A percentile compares a stretch with the other conserved stretches of the same genome.
phyloP scores from a whole-genome alignment of 768 basidiomycete genomes.

The Serendipita sp. region DNA sequence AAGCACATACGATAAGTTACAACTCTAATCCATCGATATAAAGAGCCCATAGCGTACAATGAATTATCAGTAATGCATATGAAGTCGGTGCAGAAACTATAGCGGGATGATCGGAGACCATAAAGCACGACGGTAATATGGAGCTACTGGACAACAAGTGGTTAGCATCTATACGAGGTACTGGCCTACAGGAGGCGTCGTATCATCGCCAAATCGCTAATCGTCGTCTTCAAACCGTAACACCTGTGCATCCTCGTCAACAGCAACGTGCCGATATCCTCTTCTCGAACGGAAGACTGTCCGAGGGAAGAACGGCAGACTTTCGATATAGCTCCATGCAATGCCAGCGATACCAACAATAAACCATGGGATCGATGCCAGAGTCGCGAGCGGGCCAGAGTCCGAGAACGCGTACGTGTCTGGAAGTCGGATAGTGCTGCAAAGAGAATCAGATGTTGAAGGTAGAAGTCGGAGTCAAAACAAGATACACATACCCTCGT shows the following conservation, averaged over 20 bases:
- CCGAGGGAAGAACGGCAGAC: slow-evolving; percentile 11
- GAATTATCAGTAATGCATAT: too few relatives aligned
- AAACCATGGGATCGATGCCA: slow-evolving; percentile 86
- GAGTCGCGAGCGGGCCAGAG: slow-evolving; percentile 43
- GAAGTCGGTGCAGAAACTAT: too few relatives aligned
- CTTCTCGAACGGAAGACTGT: slow-evolving; percentile 29
- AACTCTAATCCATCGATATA: too few relatives aligned
- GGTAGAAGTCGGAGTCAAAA: slow-evolving; percentile 3
- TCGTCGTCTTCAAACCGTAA: slow-evolving; percentile 73
- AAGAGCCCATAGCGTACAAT: too few relatives aligned
- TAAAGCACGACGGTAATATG: too few relatives aligned
- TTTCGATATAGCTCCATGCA: slow-evolving; percentile 44
- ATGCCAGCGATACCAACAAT: slow-evolving; percentile 62
- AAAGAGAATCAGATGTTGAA: slow-evolving; percentile 9
- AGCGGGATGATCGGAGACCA: too few relatives aligned
- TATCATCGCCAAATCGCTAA: slow-evolving; percentile 5
- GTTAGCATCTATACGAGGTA: too few relatives aligned
- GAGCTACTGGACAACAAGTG: too few relatives aligned
- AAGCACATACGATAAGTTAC: too few relatives aligned
- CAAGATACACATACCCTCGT: slow-evolving; percentile 42
- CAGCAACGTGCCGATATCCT: slow-evolving; percentile 61
- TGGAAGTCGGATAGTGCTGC: slow-evolving; percentile 64
- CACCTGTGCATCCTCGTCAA: slow-evolving; percentile 82
- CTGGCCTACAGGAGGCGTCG: too few relatives aligned
- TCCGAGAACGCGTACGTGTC: slow-evolving; percentile 25